These are phyloP conservation scores for Cinnamomum micranthum DNA, from an alignment of 164 flowering plant genomes.

Conservation along the genomic window DNA sequence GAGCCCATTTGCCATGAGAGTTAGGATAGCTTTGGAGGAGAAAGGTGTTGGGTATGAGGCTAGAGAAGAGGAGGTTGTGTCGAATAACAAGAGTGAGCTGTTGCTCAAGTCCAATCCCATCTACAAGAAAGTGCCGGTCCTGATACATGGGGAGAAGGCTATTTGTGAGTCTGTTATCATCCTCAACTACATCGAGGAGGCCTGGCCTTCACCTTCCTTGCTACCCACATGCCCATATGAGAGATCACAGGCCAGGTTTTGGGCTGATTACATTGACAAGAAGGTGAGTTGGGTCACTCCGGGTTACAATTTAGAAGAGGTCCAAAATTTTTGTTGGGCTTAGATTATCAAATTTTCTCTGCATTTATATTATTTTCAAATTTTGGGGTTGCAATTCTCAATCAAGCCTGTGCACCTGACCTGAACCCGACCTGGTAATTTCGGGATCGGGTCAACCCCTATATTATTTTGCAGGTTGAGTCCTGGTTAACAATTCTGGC, in stretches of 20 bases:
- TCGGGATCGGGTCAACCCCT: no score
- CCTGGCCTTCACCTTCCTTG: conserved; percentile 45
- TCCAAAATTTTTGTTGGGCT: no score
- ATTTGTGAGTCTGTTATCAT: conserved; percentile 40
- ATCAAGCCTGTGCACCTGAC: no score
- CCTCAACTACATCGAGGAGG: conserved; percentile 45
- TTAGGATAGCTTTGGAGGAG: conserved; percentile 39
- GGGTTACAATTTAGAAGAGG: no score
- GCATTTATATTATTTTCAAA: no score
- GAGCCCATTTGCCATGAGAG: conserved; percentile 48
- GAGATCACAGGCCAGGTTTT: conserved; percentile 41
- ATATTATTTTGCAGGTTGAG: no score
- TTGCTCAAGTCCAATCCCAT: conserved; percentile 49
- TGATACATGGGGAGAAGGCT: conserved; percentile 43
- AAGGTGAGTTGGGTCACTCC: conserved; percentile 1
- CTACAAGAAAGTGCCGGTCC: conserved; percentile 46
- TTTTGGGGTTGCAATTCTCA: no score
- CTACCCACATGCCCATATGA: conserved; percentile 41
- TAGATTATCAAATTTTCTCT: no score
- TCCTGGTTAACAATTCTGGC: no score
- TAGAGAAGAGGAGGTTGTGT: conserved; percentile 33
- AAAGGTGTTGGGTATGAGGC: conserved; percentile 37
- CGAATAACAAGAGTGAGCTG: conserved; percentile 43
- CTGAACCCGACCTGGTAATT: no score
- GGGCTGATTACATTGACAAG: conserved; percentile 54